Conservation (phyloP, 2,329 filamentous ascomycete genomes). For the Macrophomina tecta region DNA sequence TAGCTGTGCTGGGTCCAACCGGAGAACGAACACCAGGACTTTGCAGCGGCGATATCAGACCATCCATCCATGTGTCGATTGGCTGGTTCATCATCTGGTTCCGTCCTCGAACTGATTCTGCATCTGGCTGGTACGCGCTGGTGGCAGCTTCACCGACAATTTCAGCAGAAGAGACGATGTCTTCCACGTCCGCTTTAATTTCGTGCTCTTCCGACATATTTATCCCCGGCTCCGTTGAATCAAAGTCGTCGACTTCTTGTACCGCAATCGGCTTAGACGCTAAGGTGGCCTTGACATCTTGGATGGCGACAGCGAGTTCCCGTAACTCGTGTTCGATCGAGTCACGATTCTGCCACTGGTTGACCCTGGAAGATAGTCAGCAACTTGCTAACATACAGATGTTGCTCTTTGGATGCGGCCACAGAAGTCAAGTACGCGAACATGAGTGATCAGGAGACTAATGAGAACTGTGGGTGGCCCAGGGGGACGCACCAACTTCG, state of each 20-base stretch:
- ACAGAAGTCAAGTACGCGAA: no score
- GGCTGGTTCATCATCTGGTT: background rate
- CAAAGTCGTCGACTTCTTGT: background rate
- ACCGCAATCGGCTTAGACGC: background rate
- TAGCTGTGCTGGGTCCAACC: background rate
- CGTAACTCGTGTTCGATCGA: constrained; percentile 15
- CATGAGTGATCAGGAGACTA: no score
- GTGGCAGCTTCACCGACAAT: constrained; percentile 8
- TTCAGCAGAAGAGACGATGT: constrained; percentile 18
- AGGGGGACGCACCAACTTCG: no score
- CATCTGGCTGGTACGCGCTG: constrained; percentile 19
- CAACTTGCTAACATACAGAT: background rate
- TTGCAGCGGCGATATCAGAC: constrained; percentile 7
- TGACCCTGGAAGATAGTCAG: constrained; percentile 1
- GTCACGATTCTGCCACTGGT: constrained; percentile 14
- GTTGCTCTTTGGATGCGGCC: no score
- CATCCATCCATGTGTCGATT: background rate
- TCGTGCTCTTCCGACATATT: constrained; percentile 15
- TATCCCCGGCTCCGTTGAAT: background rate
- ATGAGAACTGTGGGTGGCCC: no score
- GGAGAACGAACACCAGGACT: background rate
- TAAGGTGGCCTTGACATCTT: constrained; percentile 20
- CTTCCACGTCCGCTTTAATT: constrained; percentile 8
- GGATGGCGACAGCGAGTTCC: constrained; percentile 6
- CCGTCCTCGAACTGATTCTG: constrained; percentile 11